Evolutionary conservation across 2,329 filamentous ascomycete genomes (phyloP), one percentile per base, ranked within the genome.

Genomic region (Claviceps humidiphila): DNA sequence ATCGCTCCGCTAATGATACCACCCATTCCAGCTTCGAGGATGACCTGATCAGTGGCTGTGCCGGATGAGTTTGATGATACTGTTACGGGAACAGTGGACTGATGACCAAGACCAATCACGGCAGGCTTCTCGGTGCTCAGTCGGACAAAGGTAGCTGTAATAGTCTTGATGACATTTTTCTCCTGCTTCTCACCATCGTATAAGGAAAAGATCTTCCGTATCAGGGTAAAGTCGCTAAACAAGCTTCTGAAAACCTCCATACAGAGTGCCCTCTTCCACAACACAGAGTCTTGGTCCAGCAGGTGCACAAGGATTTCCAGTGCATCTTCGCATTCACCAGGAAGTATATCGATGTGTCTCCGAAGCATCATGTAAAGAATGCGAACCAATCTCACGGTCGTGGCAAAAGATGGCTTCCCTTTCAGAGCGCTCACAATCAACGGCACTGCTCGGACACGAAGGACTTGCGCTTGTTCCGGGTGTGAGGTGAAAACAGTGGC

Each of bases 181-280:
- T 85, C 81, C 3, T 80, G 83, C 44, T 87, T 75, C 49, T 80
- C 72, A 14, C 79, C 77, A 63, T 98, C 91, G 59, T 89, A 97
- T 16, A 86, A 73, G 6, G 80, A 75, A 63, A 88, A 97, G 2
- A 95, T 87, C 40, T 84, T 81, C 43, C 93, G 75, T 2, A 96
- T 74, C 22, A 95, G 74, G 11, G 77, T 76, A 39, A 89, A 81
- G 54, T 97, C 89, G 0, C 85, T 77, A 67, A 95, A 95, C 6
- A 97, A 78, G 6, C 85, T 85, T 52, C 87, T 80, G 60, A 96
- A 88, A 0, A 96, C 80, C 63, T 98, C 93, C 79, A 98, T 87
- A 56, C 89, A 94, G 5, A 97, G 68, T 0, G 88, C 84, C 53
- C 91, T 78, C 65, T 91, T 96, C 93, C 94, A 98, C 4, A 82